These are phyloP conservation scores for Protomyces macrosporus DNA, from an alignment of 1,139 yeast species.

Conservation along the genomic window DNA sequence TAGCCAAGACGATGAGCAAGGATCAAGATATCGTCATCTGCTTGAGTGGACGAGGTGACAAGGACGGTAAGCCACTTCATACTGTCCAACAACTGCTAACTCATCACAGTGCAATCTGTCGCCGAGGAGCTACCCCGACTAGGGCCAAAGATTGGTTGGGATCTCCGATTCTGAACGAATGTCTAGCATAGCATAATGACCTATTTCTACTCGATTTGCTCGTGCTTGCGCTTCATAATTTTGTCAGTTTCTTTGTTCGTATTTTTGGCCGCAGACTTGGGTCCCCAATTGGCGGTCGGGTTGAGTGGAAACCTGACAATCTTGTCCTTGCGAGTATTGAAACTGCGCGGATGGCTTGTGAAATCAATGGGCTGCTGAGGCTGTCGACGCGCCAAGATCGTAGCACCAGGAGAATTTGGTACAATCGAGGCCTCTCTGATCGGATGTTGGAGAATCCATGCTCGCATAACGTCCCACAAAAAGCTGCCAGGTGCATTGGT, in stretches of 20 bases:
- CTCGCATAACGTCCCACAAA: conserved; percentile 64
- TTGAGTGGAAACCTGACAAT: conserved; percentile 86
- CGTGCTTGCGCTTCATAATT: neutral
- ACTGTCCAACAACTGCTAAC: neutral
- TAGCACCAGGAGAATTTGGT: conserved; percentile 55
- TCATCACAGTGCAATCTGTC: conserved; percentile 67
- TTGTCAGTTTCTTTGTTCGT: neutral
- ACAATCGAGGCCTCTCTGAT: conserved; percentile 46
- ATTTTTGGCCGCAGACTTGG: conserved; percentile 51
- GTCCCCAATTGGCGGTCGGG: conserved; percentile 96
- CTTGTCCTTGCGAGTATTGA: conserved; percentile 60
- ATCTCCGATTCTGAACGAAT: conserved; percentile 66
- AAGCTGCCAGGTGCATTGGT: conserved; percentile 83
- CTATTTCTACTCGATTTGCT: neutral
- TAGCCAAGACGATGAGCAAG: conserved; percentile 75
- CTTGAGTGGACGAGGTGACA: conserved; percentile 97
- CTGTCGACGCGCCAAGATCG: conserved; percentile 47
- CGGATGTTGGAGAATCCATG: conserved; percentile 53
- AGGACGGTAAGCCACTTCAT: conserved; percentile 48
- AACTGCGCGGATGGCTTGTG: conserved; percentile 31
- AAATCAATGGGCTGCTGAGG: conserved; percentile 46
- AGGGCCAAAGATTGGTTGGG: conserved; percentile 94
- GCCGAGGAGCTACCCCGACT: conserved; percentile 86
- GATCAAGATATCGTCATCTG: conserved; percentile 81
- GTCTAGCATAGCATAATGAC: too few relatives aligned